A percentile compares a stretch with the other conserved stretches of the same genome.
phyloP scores from a whole-genome alignment of 23 red algal genomes.

The Gracilaria gracilis region DNA sequence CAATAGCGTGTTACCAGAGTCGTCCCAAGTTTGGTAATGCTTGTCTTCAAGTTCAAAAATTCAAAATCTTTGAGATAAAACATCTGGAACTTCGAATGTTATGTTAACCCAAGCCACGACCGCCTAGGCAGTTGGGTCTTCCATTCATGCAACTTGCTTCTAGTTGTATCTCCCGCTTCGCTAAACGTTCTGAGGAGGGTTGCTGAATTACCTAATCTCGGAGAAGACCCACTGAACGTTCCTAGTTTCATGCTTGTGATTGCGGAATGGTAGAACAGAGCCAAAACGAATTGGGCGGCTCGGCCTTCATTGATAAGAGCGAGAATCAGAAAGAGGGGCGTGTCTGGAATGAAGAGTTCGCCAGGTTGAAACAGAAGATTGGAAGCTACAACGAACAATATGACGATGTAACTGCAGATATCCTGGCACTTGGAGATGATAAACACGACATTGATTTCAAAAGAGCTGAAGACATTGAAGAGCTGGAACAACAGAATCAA shows the following conservation, averaged over 20 bases:
- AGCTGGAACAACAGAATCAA: background rate
- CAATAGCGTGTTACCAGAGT: too few species aligned
- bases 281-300: background rate
- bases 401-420: background rate
- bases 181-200: background rate
- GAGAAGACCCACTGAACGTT: background rate
- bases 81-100: too few species aligned
- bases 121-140: too few species aligned
- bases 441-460: constrained; percentile 9
- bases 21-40: too few species aligned
- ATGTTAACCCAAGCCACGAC: too few species aligned
- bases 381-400: constrained; percentile 1
- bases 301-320: background rate
- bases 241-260: background rate
- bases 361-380: background rate
- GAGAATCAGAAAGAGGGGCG: background rate
- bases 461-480: constrained; percentile 10
- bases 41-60: constrained; percentile 1
- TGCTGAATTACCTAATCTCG: background rate
- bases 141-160: background rate
- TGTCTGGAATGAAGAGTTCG: background rate
- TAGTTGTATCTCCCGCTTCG: background rate
- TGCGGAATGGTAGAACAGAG: background rate
- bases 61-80: background rate
- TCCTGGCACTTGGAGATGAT: background rate